phyloP scores from a whole-genome alignment of 164 flowering plant genomes.

The Taxillus chinensis region DNA sequence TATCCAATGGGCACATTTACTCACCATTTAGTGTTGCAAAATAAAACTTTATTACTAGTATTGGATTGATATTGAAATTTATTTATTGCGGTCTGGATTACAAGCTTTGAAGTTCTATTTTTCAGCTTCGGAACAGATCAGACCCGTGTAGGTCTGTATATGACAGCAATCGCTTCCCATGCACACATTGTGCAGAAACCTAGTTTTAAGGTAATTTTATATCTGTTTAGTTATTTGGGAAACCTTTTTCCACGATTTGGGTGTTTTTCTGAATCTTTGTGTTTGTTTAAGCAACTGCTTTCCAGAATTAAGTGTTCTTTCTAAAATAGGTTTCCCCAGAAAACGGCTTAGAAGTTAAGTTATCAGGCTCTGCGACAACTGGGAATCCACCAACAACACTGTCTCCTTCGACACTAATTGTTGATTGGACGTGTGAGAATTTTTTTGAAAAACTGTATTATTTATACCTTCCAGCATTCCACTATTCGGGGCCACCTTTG shows the following conservation, averaged over 20 bases:
- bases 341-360: constrained; percentile 48
- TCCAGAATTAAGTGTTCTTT: constrained; percentile 3
- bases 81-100: background rate
- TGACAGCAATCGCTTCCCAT: constrained; percentile 78
- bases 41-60: too few species aligned
- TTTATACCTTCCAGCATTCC: background rate
- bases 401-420: constrained; percentile 54
- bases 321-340: constrained; percentile 53
- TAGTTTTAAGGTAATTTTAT: constrained; percentile 38
- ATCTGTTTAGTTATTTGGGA: background rate
- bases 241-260: background rate
- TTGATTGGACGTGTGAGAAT: constrained; percentile 79
- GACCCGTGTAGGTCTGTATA: constrained; percentile 58
- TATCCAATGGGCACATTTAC: background rate
- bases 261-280: background rate
- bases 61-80: background rate
- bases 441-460: background rate
- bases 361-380: constrained; percentile 65
- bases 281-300: background rate
- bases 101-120: constrained; percentile 8
- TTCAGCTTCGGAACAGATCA: constrained; percentile 85
- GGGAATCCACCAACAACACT: constrained; percentile 80
- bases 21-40: background rate
- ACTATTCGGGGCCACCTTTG: constrained; percentile 8
- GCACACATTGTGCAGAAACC: constrained; percentile 69